These are phyloP conservation scores for Boletus sensibilis DNA, from an alignment of 768 basidiomycete species.

Conservation along the genomic window DNA sequence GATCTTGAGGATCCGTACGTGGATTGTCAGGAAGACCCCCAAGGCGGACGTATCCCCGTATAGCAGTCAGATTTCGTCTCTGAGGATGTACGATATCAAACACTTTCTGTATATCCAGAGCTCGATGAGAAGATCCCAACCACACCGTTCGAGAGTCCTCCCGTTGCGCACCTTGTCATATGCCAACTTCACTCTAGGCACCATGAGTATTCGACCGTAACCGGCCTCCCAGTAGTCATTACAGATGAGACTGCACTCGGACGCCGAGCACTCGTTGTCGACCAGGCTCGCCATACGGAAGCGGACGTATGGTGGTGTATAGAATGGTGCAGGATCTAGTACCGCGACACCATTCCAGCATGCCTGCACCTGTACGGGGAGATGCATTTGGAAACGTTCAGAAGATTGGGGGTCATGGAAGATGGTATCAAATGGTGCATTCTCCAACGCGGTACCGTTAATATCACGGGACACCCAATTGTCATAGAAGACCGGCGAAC, in stretches of 20 bases:
- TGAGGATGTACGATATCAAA: constrained; percentile 92
- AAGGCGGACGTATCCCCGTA: constrained; percentile 89
- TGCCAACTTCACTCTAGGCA: constrained; percentile 92
- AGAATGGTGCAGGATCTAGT: constrained; percentile 94
- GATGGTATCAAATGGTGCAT: constrained; percentile 92
- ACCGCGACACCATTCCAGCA: constrained; percentile 99
- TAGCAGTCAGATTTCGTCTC: constrained; percentile 90
- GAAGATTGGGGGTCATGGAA: constrained; percentile 83
- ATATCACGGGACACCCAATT: constrained; percentile 99
- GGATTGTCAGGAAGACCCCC: constrained; percentile 98
- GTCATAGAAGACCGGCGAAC: constrained; percentile 93
- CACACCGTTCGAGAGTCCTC: not conserved
- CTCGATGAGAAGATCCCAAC: constrained; percentile 1
- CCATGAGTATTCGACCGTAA: constrained; percentile 97
- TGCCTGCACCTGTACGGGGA: constrained; percentile 94
- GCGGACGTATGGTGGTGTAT: constrained; percentile 82
- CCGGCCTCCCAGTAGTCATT: constrained; percentile 98
- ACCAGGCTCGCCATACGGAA: constrained; percentile 94
- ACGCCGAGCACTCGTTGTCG: constrained; percentile 91
- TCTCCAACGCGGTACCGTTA: constrained; percentile 97
- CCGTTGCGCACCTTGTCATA: constrained; percentile 72
- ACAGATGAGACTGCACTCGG: constrained; percentile 94
- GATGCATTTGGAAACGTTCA: constrained; percentile 83
- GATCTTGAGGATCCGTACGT: constrained; percentile 93
- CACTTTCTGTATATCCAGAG: constrained; percentile 61